These are phyloP conservation scores for Lecanicillium sp. DNA, from an alignment of 2,329 filamentous ascomycete species.

Conservation along the genomic window DNA sequence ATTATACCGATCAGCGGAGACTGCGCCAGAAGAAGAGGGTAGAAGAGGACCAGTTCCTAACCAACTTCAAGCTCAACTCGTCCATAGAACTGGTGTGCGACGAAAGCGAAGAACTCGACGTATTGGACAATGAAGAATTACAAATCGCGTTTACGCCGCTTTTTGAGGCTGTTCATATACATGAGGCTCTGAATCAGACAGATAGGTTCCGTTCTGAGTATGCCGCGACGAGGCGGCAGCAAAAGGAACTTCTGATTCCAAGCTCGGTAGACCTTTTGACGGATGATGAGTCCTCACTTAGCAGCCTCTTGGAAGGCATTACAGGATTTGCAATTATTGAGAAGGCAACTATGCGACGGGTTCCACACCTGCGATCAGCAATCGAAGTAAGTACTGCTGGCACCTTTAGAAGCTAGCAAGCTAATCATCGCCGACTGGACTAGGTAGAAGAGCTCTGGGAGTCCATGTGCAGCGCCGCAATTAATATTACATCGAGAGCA, in stretches of 20 bases:
- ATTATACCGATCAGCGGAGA: slow-evolving; percentile 84
- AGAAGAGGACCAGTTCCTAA: slow-evolving; percentile 66
- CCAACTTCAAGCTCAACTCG: slow-evolving; percentile 87
- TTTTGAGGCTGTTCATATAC: slow-evolving; percentile 93
- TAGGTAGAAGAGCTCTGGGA: slow-evolving; percentile 98
- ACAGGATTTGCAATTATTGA: slow-evolving; percentile 96
- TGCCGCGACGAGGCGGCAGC: slow-evolving; percentile 78
- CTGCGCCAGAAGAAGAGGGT: slow-evolving; percentile 75
- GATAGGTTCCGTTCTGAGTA: slow-evolving; percentile 90
- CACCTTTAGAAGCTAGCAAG: not conserved
- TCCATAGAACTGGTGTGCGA: slow-evolving; percentile 93
- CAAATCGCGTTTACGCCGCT: slow-evolving; percentile 91
- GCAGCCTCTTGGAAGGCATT: slow-evolving; percentile 85
- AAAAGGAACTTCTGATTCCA: slow-evolving; percentile 86
- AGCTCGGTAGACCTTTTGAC: slow-evolving; percentile 66
- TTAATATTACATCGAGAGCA: slow-evolving; percentile 72
- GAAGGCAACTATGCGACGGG: slow-evolving; percentile 82
- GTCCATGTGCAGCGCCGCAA: slow-evolving; percentile 87
- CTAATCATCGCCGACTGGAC: not conserved
- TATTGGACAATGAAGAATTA: slow-evolving; percentile 89
- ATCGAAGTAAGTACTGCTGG: slow-evolving; percentile 69
- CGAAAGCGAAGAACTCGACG: slow-evolving; percentile 90
- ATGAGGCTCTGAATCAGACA: slow-evolving; percentile 85
- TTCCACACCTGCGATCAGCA: slow-evolving; percentile 71
- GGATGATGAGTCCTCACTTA: slow-evolving; percentile 80